Conservation (phyloP, 164 flowering plant species). For the Platanus orientalis region DNA sequence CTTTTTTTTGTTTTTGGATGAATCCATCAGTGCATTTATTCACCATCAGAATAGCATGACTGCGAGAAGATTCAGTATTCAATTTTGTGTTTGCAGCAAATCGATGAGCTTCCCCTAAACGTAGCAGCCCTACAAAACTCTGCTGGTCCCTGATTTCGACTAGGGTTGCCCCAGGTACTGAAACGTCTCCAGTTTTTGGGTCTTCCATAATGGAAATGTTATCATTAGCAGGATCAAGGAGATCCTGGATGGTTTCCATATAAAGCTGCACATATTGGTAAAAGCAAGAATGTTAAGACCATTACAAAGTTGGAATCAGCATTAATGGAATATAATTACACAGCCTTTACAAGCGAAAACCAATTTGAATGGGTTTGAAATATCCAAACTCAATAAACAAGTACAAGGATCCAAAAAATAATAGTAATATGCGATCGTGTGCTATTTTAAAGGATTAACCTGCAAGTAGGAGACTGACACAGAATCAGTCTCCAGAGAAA, state of each 20-base stretch:
- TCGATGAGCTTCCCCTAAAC: conserved; percentile 88
- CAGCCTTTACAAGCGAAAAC: background rate
- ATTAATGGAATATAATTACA: background rate
- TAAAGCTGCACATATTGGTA: conserved; percentile 59
- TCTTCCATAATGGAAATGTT: conserved; percentile 92
- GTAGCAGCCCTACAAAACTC: conserved; percentile 72
- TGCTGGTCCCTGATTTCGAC: conserved; percentile 84
- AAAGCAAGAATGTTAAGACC: conserved; percentile 1
- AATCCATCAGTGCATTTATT: conserved; percentile 12
- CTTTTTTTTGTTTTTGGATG: too few relatives aligned
- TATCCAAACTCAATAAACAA: background rate
- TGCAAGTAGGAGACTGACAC: conserved; percentile 84
- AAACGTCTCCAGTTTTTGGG: conserved; percentile 92
- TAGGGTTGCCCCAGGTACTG: conserved; percentile 79
- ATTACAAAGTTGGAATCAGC: background rate
- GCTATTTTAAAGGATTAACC: conserved; percentile 39
- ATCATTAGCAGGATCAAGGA: conserved; percentile 85
- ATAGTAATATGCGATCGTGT: background rate
- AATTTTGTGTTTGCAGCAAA: conserved; percentile 92
- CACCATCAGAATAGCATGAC: conserved; percentile 97
- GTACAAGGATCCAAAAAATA: background rate
- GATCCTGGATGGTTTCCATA: conserved; percentile 98
- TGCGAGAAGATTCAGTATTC: conserved; percentile 95
- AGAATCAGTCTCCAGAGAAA: conserved; percentile 73
- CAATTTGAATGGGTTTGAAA: background rate